Percentiles rank a stretch among this genome's conserved stretches.
Conservation (phyloP, 768 basidiomycete genomes). For the Xerocomus brunneocitrinus region DNA sequence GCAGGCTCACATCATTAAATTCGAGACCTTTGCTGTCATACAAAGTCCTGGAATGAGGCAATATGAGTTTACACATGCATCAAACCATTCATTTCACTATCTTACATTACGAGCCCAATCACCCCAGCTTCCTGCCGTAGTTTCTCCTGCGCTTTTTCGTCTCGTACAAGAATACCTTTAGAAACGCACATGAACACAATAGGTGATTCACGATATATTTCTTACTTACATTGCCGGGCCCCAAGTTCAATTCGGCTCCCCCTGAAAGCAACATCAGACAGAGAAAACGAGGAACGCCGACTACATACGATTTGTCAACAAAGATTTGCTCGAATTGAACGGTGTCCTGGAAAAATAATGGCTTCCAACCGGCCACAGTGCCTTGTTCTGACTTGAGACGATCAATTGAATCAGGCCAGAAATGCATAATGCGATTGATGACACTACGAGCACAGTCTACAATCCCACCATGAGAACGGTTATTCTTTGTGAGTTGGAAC, state of each 20-base stretch:
- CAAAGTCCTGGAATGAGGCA: conserved; percentile 19
- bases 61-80: not conserved
- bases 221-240: conserved; percentile 55
- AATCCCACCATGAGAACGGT: no score
- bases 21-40: conserved; percentile 32
- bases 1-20: conserved; percentile 17
- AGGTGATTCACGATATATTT: not conserved
- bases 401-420: conserved; percentile 67
- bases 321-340: conserved; percentile 53
- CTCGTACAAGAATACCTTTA: conserved; percentile 65
- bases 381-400: conserved; percentile 51
- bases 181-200: not conserved
- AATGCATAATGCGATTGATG: conserved; percentile 52
- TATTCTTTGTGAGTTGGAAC: no score
- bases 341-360: conserved; percentile 51
- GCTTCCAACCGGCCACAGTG: conserved; percentile 48
- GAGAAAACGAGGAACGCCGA: not conserved
- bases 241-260: conserved; percentile 54
- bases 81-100: not conserved
- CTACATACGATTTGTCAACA: conserved; percentile 42
- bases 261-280: conserved; percentile 27
- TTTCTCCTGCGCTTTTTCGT: conserved; percentile 46
- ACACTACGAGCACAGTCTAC: conserved; percentile 55
- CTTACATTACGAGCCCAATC: conserved; percentile 57
- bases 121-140: conserved; percentile 51